phyloP scores from a whole-genome alignment of 2,329 filamentous ascomycete genomes.

The Phaeosphaeriaceae sp. region DNA sequence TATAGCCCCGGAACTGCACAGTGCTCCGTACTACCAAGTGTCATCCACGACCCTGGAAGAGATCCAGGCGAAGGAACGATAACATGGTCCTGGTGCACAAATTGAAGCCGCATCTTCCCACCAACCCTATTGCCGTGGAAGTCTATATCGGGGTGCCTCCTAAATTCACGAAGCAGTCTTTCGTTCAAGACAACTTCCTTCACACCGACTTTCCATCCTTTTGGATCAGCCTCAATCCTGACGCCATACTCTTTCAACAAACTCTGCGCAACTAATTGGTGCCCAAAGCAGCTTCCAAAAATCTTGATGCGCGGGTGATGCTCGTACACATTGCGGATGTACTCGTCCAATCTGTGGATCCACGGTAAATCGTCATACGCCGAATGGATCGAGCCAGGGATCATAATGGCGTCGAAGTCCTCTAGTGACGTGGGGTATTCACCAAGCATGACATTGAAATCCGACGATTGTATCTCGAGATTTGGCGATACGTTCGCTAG shows the following conservation, averaged over 20 bases:
- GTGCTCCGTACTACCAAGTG: conserved; percentile 34
- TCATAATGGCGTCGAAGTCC: conserved; percentile 43
- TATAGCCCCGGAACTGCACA: conserved; percentile 52
- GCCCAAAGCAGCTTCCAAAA: conserved; percentile 55
- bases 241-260: conserved; percentile 42
- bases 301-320: conserved; percentile 43
- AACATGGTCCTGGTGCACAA: conserved; percentile 49
- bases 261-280: conserved; percentile 51
- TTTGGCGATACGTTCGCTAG: conserved; percentile 10
- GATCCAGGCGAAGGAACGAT: conserved; percentile 18
- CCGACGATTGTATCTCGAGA: conserved; percentile 29
- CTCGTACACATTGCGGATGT: conserved; percentile 41
- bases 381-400: conserved; percentile 46
- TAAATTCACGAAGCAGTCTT: conserved; percentile 13
- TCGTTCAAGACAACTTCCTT: conserved; percentile 24
- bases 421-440: conserved; percentile 40
- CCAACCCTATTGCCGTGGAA: conserved; percentile 1
- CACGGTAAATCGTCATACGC: conserved; percentile 26
- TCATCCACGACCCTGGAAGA: conserved; percentile 28
- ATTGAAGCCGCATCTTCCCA: conserved; percentile 41
- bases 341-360: conserved; percentile 31
- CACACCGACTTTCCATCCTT: conserved; percentile 38
- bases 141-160: not conserved
- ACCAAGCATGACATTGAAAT: conserved; percentile 42
- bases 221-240: conserved; percentile 30